Evolutionary conservation across 2,329 filamentous ascomycete genomes (phyloP).

Genomic region (Calonectria crousiana): DNA sequence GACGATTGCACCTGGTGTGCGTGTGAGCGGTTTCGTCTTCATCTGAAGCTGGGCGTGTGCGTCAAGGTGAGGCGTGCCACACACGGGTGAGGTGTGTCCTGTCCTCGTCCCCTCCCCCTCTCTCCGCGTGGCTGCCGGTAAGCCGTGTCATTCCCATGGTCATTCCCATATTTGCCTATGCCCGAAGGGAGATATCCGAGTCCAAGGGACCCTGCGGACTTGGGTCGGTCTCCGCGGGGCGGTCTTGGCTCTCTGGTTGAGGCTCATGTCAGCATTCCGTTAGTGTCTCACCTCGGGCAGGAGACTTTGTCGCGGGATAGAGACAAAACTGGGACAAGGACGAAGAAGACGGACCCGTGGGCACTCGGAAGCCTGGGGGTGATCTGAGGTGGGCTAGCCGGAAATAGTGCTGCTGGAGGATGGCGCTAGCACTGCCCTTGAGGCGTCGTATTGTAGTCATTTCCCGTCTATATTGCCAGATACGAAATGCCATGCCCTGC

Average conservation of each 20-base stretch:
- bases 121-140: background rate
- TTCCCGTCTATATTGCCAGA: slow-evolving; percentile 4
- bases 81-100: background rate
- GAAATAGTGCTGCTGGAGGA: background rate
- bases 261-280: slow-evolving; percentile 9
- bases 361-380: background rate
- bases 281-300: background rate
- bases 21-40: background rate
- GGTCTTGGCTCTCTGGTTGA: background rate
- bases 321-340: background rate
- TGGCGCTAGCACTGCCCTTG: background rate
- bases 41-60: background rate
- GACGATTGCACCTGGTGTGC: background rate
- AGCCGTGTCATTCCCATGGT: background rate
- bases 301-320: background rate
- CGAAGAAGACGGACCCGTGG: background rate
- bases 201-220: background rate
- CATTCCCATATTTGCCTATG: background rate
- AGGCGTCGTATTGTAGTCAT: slow-evolving; percentile 4
- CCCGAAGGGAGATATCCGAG: background rate
- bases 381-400: slow-evolving; percentile 4
- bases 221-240: background rate
- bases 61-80: background rate
- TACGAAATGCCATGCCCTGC: background rate
- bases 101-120: too few relatives aligned